Conservation (phyloP, 2,329 filamentous ascomycete species). For the Pseudocercospora fuligena region DNA sequence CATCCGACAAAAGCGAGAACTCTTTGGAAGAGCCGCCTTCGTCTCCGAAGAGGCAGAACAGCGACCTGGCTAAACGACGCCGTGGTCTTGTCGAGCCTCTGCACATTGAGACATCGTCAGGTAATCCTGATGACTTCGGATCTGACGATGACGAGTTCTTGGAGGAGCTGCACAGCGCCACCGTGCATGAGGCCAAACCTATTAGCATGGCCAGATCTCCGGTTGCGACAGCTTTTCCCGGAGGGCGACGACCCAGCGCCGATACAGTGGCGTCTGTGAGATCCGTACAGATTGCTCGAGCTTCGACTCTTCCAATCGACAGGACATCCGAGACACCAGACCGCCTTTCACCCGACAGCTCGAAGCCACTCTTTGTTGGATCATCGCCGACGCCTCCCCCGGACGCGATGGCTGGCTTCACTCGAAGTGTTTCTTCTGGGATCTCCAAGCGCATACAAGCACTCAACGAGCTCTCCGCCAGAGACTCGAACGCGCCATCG, state of each 20-base stretch:
- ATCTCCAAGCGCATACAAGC: conserved; percentile 96
- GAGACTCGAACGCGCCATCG: conserved; percentile 30
- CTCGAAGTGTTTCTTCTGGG: conserved; percentile 82
- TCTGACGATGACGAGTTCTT: conserved; percentile 69
- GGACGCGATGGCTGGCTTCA: conserved; percentile 45
- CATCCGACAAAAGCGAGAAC: not conserved
- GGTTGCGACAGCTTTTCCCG: conserved; percentile 53
- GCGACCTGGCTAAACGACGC: conserved; percentile 45
- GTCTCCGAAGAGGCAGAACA: conserved; percentile 20
- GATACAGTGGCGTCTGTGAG: conserved; percentile 30
- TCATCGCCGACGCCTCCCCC: conserved; percentile 19
- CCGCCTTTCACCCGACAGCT: conserved; percentile 3
- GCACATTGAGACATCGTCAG: conserved; percentile 43
- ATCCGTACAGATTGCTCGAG: conserved; percentile 32
- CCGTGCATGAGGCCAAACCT: conserved; percentile 80
- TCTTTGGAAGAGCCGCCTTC: conserved; percentile 5
- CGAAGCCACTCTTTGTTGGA: conserved; percentile 4
- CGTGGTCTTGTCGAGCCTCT: conserved; percentile 48
- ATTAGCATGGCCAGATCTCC: conserved; percentile 77
- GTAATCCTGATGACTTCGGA: conserved; percentile 55
- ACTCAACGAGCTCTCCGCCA: conserved; percentile 70
- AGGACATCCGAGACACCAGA: conserved; percentile 8
- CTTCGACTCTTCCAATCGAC: conserved; percentile 21
- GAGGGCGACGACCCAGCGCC: conserved; percentile 38
- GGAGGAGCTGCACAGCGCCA: conserved; percentile 83